phyloP scores from a whole-genome alignment of 2,329 filamentous ascomycete species.

The Tolypocladium nubicola region DNA sequence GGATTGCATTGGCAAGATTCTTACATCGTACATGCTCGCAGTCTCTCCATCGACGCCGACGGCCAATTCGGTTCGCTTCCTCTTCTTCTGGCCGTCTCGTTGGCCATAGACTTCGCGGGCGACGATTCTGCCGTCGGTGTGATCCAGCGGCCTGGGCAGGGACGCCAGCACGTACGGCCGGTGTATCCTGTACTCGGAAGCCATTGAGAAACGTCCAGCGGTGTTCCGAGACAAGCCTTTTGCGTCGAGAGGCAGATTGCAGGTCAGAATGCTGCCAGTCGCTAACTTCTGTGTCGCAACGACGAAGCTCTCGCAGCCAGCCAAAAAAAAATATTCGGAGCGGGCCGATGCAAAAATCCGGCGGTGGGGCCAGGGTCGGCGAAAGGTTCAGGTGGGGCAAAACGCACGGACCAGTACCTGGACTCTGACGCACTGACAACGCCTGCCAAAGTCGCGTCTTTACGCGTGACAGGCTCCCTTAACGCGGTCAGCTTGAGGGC shows the following conservation, averaged over 20 bases:
- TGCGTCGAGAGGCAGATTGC: neutral
- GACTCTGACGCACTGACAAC: neutral
- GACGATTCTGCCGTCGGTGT: slow-evolving; percentile 37
- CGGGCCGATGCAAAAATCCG: slow-evolving; percentile 24
- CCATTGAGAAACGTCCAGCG: slow-evolving; percentile 27
- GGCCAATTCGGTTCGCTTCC: slow-evolving; percentile 51
- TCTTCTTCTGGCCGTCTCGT: slow-evolving; percentile 45
- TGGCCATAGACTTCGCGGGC: slow-evolving; percentile 53
- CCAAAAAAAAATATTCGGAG: slow-evolving; percentile 23
- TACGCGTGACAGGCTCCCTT: slow-evolving; percentile 1
- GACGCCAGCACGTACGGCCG: slow-evolving; percentile 53
- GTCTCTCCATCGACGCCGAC: slow-evolving; percentile 57
- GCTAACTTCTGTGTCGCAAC: neutral
- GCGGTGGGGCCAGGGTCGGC: slow-evolving; percentile 10
- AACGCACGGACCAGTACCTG: neutral
- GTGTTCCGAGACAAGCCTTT: neutral
- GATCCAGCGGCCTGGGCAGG: slow-evolving; percentile 47
- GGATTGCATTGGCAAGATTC: slow-evolving; percentile 10
- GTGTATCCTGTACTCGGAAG: slow-evolving; percentile 50
- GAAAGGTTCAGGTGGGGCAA: slow-evolving; percentile 9
- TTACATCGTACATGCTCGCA: slow-evolving; percentile 55
- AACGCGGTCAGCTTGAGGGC: neutral
- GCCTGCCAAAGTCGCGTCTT: slow-evolving; percentile 1
- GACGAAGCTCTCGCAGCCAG: slow-evolving; percentile 14
- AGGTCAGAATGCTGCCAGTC: neutral